phyloP scores from a whole-genome alignment of 805 yeast genomes.

The Candida endomychidarum region DNA sequence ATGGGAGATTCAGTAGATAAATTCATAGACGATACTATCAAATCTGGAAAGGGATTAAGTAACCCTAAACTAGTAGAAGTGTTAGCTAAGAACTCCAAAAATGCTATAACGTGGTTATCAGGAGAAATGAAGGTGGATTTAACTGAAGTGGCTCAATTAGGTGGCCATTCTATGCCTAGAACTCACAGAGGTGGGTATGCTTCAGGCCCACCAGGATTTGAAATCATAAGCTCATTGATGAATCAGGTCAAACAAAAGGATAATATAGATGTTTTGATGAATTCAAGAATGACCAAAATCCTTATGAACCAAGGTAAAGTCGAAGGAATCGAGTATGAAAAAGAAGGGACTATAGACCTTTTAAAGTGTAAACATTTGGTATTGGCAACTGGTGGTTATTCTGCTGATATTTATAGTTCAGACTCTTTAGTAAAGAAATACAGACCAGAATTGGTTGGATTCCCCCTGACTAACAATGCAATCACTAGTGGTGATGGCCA shows the following conservation, averaged over 20 bases:
- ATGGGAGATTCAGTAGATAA: conserved; percentile 24
- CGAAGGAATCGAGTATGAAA: conserved; percentile 42
- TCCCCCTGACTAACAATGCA: conserved; percentile 58
- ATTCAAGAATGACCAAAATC: conserved; percentile 17
- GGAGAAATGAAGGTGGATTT: conserved; percentile 28
- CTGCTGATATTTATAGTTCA: conserved; percentile 39
- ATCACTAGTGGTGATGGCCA: conserved; percentile 64
- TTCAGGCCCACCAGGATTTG: conserved; percentile 59
- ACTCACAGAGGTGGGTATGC: conserved; percentile 39
- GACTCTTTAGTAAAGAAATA: conserved; percentile 37
- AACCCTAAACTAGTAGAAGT: conserved; percentile 24
- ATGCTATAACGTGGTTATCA: conserved; percentile 35
- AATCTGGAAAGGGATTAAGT: conserved; percentile 33
- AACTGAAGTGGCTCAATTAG: conserved; percentile 31
- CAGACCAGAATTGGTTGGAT: conserved; percentile 44
- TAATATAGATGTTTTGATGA: conserved; percentile 19
- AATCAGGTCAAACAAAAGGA: conserved; percentile 34
- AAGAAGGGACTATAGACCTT: conserved; percentile 4
- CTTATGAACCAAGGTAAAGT: conserved; percentile 32
- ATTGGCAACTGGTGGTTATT: conserved; percentile 61
- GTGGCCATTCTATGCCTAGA: conserved; percentile 42
- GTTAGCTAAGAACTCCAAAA: conserved; percentile 26
- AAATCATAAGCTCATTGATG: conserved; percentile 48
- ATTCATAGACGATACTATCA: conserved; percentile 31
- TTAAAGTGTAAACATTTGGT: conserved; percentile 32